Conservation (phyloP, 73 alveolate genomes). For the Paramecium caudatum region DNA sequence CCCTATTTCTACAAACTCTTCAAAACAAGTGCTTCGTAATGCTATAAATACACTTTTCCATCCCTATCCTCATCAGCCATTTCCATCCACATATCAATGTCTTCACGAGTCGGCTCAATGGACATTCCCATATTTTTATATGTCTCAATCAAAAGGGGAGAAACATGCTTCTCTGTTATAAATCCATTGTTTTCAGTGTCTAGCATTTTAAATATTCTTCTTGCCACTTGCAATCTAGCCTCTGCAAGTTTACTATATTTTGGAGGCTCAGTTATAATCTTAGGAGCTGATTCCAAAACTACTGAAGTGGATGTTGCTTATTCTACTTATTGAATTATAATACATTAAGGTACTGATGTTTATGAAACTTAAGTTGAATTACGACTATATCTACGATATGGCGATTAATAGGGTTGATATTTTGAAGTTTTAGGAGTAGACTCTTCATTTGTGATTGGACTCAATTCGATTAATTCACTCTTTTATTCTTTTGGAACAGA, state of each 20-base stretch:
- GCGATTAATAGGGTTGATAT: constrained; percentile 6
- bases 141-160: constrained; percentile 29
- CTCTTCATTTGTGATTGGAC: background rate
- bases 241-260: constrained; percentile 9
- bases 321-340: constrained; percentile 12
- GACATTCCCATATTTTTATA: constrained; percentile 35
- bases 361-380: constrained; percentile 30
- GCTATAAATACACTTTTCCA: constrained; percentile 50
- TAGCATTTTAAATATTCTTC: constrained; percentile 59
- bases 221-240: constrained; percentile 48
- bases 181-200: constrained; percentile 26
- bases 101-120: constrained; percentile 49
- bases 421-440: background rate
- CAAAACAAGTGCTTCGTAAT: constrained; percentile 27
- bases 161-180: constrained; percentile 49
- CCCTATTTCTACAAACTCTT: constrained; percentile 31
- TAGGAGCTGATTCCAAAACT: constrained; percentile 5
- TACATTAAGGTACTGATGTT: no score
- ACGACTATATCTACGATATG: constrained; percentile 17
- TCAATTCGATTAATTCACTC: background rate
- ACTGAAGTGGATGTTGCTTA: background rate
- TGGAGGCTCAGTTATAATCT: background rate
- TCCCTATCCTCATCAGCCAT: constrained; percentile 63
- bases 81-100: constrained; percentile 65
- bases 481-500: background rate